These are phyloP conservation scores for Aureococcus anophagefferens DNA, from an alignment of 108 stramenopile genomes.

Conservation along the genomic window DNA sequence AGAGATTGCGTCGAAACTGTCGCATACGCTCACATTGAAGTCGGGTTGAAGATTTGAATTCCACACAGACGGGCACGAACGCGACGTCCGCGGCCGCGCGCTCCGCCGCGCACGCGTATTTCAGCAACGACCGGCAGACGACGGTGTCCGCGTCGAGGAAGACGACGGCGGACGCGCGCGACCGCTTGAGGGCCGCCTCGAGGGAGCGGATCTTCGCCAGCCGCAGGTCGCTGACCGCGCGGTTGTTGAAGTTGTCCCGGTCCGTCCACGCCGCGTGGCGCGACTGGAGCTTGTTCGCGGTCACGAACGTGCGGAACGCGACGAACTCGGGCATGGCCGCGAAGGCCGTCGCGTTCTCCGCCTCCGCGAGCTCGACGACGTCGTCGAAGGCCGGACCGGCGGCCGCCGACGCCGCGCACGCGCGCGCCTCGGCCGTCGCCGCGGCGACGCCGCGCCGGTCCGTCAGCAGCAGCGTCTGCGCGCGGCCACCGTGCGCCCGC, in stretches of 20 bases:
- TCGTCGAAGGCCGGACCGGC: neutral
- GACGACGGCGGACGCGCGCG: neutral
- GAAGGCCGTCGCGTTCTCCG: neutral
- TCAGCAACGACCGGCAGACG: neutral
- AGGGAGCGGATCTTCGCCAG: neutral
- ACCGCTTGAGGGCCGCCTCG: too few relatives aligned
- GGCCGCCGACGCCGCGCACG: neutral
- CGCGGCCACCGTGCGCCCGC: neutral
- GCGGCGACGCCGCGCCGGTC: neutral
- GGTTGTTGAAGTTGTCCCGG: neutral
- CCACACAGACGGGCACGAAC: too few relatives aligned
- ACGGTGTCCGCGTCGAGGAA: neutral
- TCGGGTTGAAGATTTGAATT: too few relatives aligned
- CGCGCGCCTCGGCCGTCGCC: neutral
- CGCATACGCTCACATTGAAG: too few relatives aligned
- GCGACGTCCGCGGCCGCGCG: neutral
- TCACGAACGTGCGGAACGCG: neutral
- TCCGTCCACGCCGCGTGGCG: neutral
- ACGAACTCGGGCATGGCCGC: neutral
- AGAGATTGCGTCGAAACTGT: too few relatives aligned
- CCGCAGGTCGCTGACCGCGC: neutral
- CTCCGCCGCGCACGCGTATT: neutral
- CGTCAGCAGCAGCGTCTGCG: neutral
- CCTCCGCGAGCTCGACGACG: neutral
- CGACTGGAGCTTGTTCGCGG: neutral